phyloP scores from a whole-genome alignment of 768 basidiomycete species.

The Pulveroboletus sp. region DNA sequence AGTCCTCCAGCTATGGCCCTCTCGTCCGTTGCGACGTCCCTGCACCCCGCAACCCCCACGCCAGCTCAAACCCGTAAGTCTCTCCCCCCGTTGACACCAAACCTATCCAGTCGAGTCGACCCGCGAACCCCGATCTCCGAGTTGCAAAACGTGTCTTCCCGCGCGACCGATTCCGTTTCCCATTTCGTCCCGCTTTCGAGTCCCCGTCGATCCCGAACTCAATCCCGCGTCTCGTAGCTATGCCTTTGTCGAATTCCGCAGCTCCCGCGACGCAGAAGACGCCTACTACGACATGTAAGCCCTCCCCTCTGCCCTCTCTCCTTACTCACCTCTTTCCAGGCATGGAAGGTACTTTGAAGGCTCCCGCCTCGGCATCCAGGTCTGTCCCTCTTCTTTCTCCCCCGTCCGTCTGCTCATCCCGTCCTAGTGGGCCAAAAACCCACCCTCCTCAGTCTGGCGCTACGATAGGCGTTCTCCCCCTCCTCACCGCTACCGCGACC shows the following conservation, averaged over 20 bases:
- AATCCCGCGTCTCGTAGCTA: slow-evolving; percentile 65
- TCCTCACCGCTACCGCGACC: slow-evolving; percentile 38
- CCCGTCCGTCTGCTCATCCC: not conserved
- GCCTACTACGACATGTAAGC: slow-evolving; percentile 81
- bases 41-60: slow-evolving; percentile 74
- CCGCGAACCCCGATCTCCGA: slow-evolving; percentile 28
- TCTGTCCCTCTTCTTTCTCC: slow-evolving; percentile 21
- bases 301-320: not conserved
- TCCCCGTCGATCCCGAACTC: slow-evolving; percentile 48
- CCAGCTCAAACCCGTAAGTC: slow-evolving; percentile 81
- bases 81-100: slow-evolving; percentile 21
- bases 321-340: slow-evolving; percentile 39
- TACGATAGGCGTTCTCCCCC: slow-evolving; percentile 56
- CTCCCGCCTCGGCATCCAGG: slow-evolving; percentile 70
- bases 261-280: slow-evolving; percentile 73
- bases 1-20: slow-evolving; percentile 59
- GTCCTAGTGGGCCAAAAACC: slow-evolving; percentile 73
- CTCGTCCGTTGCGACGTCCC: slow-evolving; percentile 88
- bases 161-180: slow-evolving; percentile 23
- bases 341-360: slow-evolving; percentile 76
- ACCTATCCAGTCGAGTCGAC: slow-evolving; percentile 37
- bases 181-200: slow-evolving; percentile 33
- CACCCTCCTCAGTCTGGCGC: slow-evolving; percentile 81
- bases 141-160: slow-evolving; percentile 29
- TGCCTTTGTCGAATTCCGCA: slow-evolving; percentile 83